These are phyloP conservation scores for Haemoproteus tartakovskyi DNA, from an alignment of 169 alveolate genomes.

Conservation along the genomic window DNA sequence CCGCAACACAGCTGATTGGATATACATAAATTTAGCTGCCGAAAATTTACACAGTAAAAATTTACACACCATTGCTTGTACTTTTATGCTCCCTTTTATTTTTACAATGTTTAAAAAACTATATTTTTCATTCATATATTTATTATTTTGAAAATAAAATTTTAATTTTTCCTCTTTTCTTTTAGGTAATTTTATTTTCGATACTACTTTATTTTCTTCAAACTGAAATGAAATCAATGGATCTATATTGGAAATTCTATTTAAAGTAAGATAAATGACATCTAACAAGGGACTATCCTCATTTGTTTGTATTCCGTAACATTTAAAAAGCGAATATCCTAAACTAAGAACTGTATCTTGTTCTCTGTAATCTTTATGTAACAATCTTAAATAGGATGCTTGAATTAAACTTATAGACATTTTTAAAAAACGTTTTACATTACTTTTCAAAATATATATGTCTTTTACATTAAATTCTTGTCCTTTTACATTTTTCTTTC, in stretches of 20 bases:
- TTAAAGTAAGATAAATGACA: constrained; percentile 7
- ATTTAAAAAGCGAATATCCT: constrained; percentile 15
- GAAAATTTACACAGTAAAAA: neutral
- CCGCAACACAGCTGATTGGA: constrained; percentile 1
- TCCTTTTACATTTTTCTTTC: neutral
- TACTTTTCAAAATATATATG: neutral
- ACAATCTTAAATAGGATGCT: constrained; percentile 2
- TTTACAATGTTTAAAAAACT: constrained; percentile 11
- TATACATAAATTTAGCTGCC: neutral
- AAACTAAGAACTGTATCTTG: neutral
- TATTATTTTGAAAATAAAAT: constrained; percentile 14
- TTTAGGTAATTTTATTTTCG: neutral
- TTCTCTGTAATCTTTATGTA: neutral
- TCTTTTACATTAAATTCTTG: neutral
- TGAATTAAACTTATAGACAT: neutral
- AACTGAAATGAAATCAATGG: constrained; percentile 5
- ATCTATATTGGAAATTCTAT: constrained; percentile 22
- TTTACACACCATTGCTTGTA: constrained; percentile 2
- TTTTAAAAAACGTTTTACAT: constrained; percentile 1
- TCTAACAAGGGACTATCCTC: constrained; percentile 26
- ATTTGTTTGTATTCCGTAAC: no score
- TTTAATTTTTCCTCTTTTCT: constrained; percentile 29
- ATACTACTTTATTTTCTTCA: neutral
- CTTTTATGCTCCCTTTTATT: constrained; percentile 38
- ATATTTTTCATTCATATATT: neutral